phyloP scores from a whole-genome alignment of 1,139 yeast genomes.

The Kurtzmaniella quercitrusa region DNA sequence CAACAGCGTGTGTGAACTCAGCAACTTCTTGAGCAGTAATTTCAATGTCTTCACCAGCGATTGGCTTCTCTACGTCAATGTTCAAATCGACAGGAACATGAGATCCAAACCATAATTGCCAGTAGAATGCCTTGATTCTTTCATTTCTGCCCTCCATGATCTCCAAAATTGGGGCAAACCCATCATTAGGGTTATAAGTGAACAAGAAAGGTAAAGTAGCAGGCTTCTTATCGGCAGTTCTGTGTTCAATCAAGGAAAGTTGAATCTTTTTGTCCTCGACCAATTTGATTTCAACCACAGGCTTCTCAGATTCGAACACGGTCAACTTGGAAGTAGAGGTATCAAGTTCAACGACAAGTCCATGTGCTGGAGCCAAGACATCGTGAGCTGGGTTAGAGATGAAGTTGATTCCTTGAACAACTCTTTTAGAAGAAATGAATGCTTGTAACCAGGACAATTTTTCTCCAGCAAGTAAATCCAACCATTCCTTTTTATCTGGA shows the following conservation, averaged over 20 bases:
- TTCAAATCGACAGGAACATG: conserved; percentile 52
- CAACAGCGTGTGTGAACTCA: conserved; percentile 95
- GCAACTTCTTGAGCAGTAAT: conserved; percentile 77
- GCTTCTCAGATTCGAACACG: conserved; percentile 64
- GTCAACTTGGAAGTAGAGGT: conserved; percentile 56
- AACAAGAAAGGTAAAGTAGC: conserved; percentile 75
- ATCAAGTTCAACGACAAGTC: conserved; percentile 62
- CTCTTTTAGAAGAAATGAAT: conserved; percentile 68
- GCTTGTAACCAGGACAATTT: conserved; percentile 89
- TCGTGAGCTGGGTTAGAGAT: conserved; percentile 74
- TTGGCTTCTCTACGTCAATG: conserved; percentile 64
- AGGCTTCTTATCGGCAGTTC: conserved; percentile 75
- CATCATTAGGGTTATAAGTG: conserved; percentile 77
- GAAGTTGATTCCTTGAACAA: conserved; percentile 83
- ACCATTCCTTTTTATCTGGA: conserved; percentile 62
- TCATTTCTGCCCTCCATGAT: conserved; percentile 86
- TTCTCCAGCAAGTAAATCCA: conserved; percentile 74
- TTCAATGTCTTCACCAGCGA: conserved; percentile 65
- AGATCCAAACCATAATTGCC: conserved; percentile 94
- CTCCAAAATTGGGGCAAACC: conserved; percentile 93
- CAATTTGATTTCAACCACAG: conserved; percentile 63
- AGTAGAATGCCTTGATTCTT: conserved; percentile 92
- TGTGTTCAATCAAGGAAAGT: conserved; percentile 78
- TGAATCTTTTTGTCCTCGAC: conserved; percentile 48
- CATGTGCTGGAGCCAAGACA: conserved; percentile 70